These are phyloP conservation scores for Russula sp. DNA, from an alignment of 768 basidiomycete species.

Conservation along the genomic window DNA sequence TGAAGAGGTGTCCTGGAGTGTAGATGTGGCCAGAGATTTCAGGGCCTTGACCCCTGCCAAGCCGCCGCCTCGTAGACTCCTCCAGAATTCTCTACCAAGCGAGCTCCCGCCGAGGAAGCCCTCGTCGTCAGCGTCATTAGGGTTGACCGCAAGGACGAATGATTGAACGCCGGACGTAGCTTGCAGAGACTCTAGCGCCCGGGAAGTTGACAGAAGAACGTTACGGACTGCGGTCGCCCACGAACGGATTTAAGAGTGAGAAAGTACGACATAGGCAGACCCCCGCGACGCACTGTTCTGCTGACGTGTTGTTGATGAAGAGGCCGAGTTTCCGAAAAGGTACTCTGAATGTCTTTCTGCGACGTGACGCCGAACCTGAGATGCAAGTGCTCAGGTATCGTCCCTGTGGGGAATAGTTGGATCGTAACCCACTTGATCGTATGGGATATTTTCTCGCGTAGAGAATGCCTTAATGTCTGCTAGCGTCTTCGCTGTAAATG, in stretches of 20 bases:
- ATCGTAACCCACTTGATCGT: constrained; percentile 52
- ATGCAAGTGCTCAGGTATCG: constrained; percentile 31
- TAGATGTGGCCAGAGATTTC: constrained; percentile 38
- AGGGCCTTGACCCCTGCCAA: constrained; percentile 55
- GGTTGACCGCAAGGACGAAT: constrained; percentile 60
- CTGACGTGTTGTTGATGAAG: constrained; percentile 1
- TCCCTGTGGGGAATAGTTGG: neutral
- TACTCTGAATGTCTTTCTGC: constrained; percentile 64
- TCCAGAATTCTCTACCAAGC: constrained; percentile 64
- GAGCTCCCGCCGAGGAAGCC: constrained; percentile 65
- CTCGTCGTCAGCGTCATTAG: constrained; percentile 43
- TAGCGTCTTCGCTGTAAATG: constrained; percentile 58
- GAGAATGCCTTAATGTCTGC: constrained; percentile 59
- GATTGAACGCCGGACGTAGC: constrained; percentile 54
- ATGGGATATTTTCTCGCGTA: constrained; percentile 53
- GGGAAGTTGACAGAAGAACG: constrained; percentile 50
- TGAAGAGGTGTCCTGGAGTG: constrained; percentile 4
- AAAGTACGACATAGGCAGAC: neutral
- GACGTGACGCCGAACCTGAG: constrained; percentile 48
- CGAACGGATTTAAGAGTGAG: constrained; percentile 4
- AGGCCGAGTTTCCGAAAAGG: constrained; percentile 43
- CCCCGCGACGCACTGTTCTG: constrained; percentile 28
- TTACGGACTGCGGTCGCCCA: constrained; percentile 41
- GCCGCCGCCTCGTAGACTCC: constrained; percentile 57
- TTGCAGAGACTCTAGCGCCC: constrained; percentile 52